phyloP scores from a whole-genome alignment of 768 basidiomycete species.

The Phlebiopsis flavidoalba region DNA sequence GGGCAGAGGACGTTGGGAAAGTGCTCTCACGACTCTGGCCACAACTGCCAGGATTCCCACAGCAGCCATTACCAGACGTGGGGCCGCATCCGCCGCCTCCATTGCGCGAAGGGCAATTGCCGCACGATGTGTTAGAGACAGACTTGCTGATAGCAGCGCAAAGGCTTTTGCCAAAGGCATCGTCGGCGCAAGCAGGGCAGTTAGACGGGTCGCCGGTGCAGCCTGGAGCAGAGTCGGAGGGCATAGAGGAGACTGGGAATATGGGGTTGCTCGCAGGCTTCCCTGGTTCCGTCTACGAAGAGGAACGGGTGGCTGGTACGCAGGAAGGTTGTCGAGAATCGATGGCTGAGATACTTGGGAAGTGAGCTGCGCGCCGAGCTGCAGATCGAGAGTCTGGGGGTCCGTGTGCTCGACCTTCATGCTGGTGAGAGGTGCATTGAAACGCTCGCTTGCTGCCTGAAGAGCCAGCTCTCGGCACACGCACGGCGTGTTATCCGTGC shows the following conservation, averaged over 20 bases:
- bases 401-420: conserved; percentile 24
- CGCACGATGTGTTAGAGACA: conserved; percentile 44
- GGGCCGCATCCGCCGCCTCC: conserved; percentile 15
- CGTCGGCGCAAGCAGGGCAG: conserved; percentile 81
- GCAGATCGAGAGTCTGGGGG: conserved; percentile 8
- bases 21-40: conserved; percentile 8
- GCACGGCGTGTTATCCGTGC: conserved; percentile 63
- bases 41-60: conserved; percentile 27
- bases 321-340: conserved; percentile 71
- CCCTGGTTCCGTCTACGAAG: conserved; percentile 53
- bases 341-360: conserved; percentile 35
- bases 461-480: conserved; percentile 68
- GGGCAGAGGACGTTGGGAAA: conserved; percentile 1
- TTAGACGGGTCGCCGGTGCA: conserved; percentile 88
- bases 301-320: conserved; percentile 79
- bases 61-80: conserved; percentile 28
- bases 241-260: conserved; percentile 34
- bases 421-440: conserved; percentile 8
- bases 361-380: conserved; percentile 13
- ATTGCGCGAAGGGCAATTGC: conserved; percentile 42
- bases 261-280: conserved; percentile 39
- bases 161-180: conserved; percentile 86
- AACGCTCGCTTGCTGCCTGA: conserved; percentile 35
- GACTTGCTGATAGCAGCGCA: conserved; percentile 70
- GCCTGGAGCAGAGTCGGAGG: conserved; percentile 27